These are phyloP conservation scores for Xanthoconium separans DNA, from an alignment of 1,284 basidiomycete species.

Conservation along the genomic window DNA sequence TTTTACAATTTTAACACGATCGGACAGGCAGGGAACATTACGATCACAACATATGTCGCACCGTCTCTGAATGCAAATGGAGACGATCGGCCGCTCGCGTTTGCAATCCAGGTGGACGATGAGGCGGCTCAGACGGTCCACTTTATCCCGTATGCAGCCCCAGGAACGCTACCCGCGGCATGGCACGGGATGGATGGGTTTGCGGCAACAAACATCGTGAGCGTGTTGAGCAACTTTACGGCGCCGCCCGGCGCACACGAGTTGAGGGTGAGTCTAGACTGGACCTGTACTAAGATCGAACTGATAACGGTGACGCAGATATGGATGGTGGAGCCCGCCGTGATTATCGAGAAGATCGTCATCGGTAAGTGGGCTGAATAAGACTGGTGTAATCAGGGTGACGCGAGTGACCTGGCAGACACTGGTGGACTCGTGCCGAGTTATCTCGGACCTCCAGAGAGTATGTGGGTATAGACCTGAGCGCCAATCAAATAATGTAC, in stretches of 20 bases:
- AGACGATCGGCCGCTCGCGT: background rate
- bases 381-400: background rate
- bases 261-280: background rate
- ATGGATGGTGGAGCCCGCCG: too few relatives aligned
- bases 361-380: constrained; percentile 39
- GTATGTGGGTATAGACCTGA: too few relatives aligned
- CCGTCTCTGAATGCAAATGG: background rate
- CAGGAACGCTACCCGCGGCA: constrained; percentile 49
- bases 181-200: constrained; percentile 36
- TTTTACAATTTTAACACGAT: constrained; percentile 7
- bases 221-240: background rate
- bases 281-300: background rate
- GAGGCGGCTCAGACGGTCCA: constrained; percentile 25
- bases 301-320: too few relatives aligned
- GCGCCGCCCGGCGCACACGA: background rate
- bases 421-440: background rate
- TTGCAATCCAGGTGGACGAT: background rate
- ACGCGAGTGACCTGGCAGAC: background rate
- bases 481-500: too few relatives aligned
- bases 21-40: background rate
- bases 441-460: background rate
- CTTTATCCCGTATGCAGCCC: constrained; percentile 44
- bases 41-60: background rate
- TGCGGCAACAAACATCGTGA: constrained; percentile 25
- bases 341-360: constrained; percentile 18